phyloP scores from a whole-genome alignment of 2,329 filamentous ascomycete species.

The Paracamarosporium sp. region DNA sequence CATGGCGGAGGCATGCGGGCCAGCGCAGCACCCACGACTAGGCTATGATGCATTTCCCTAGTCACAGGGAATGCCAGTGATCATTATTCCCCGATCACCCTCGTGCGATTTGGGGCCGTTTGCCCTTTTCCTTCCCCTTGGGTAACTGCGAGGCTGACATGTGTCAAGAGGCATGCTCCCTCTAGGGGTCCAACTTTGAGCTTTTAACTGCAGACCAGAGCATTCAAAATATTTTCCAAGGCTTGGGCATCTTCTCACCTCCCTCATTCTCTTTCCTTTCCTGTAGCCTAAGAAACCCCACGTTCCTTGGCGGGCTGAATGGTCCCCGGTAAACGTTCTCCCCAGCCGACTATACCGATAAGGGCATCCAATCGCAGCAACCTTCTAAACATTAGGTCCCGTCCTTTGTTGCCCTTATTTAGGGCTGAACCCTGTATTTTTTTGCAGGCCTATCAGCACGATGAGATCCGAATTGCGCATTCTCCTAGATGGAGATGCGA shows the following conservation, averaged over 20 bases:
- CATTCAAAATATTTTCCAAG: slow-evolving; percentile 26
- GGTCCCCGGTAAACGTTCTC: slow-evolving; percentile 39
- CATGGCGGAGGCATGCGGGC: slow-evolving; percentile 18
- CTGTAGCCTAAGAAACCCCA: slow-evolving; percentile 37
- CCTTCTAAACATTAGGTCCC: not conserved
- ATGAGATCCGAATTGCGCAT: slow-evolving; percentile 39
- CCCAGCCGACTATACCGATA: slow-evolving; percentile 33
- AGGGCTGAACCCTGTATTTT: slow-evolving; percentile 37
- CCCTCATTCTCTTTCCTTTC: slow-evolving; percentile 26
- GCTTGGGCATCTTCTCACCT: slow-evolving; percentile 21
- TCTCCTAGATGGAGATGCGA: slow-evolving; percentile 39
- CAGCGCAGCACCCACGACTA: slow-evolving; percentile 8
- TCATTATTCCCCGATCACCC: not conserved
- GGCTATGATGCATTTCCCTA: not conserved
- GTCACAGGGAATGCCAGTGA: not conserved
- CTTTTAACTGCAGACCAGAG: not conserved
- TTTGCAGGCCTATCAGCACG: slow-evolving; percentile 18
- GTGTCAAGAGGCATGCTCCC: not conserved
- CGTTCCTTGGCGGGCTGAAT: slow-evolving; percentile 35
- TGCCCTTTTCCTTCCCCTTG: not conserved
- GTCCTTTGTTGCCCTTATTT: slow-evolving; percentile 22
- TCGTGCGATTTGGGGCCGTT: not conserved
- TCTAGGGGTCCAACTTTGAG: not conserved
- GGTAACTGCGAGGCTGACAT: not conserved
- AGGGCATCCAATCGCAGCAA: slow-evolving; percentile 28